phyloP scores from a whole-genome alignment of 225 moss, liverwort and hornwort species.

The Sphagnum tenellum region DNA sequence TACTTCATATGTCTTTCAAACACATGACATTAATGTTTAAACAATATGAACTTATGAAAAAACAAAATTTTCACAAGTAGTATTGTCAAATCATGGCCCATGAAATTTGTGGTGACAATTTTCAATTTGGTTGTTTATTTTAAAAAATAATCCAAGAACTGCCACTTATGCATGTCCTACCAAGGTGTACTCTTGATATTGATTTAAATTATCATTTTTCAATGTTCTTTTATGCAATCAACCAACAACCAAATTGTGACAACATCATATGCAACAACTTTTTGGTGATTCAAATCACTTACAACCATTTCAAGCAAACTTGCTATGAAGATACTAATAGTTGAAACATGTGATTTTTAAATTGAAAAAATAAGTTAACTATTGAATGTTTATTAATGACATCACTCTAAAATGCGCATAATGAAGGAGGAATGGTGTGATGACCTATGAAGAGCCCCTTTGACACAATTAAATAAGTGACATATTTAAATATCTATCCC shows the following conservation, averaged over 20 bases:
- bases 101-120: background rate
- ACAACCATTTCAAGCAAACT: too few species aligned
- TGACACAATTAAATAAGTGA: conserved; percentile 31
- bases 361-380: conserved; percentile 42
- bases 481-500: conserved; percentile 43
- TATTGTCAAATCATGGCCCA: too few species aligned
- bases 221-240: conserved; percentile 24
- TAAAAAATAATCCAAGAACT: conserved; percentile 14
- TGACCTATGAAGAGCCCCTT: conserved; percentile 45
- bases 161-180: conserved; percentile 34
- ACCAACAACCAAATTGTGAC: too few species aligned
- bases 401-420: conserved; percentile 20
- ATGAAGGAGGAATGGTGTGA: conserved; percentile 47
- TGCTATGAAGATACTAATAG: conserved; percentile 27
- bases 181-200: conserved; percentile 29
- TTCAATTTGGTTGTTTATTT: conserved; percentile 35
- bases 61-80: too few species aligned
- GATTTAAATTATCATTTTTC: conserved; percentile 21
- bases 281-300: too few species aligned
- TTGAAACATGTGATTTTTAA: conserved; percentile 30
- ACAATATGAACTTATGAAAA: too few species aligned
- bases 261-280: too few species aligned
- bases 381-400: conserved; percentile 32
- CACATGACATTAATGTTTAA: too few species aligned
- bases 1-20: too few species aligned